Conservation (phyloP, 192 early-diverging fungal genomes). For the Coemansia sp. region DNA sequence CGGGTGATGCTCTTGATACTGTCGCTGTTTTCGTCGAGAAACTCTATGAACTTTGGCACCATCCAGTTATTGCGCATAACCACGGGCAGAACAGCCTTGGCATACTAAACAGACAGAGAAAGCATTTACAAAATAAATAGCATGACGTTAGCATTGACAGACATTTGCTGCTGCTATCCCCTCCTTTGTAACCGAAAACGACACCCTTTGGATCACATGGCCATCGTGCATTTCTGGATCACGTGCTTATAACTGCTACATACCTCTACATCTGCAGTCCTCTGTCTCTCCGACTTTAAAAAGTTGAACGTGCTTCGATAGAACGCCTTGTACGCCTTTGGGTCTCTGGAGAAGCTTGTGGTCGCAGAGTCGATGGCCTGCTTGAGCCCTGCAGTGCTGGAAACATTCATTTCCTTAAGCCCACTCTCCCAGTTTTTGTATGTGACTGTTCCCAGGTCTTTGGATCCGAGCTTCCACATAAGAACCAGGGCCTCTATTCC, state of each 20-base stretch:
- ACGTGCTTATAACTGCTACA: constrained; percentile 3
- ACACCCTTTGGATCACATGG: background rate
- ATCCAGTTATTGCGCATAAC: constrained; percentile 18
- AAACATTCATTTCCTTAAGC: constrained; percentile 23
- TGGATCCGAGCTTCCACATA: constrained; percentile 40
- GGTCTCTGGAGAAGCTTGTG: constrained; percentile 8
- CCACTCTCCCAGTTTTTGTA: constrained; percentile 23
- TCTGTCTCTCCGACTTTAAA: constrained; percentile 28
- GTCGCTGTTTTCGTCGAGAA: constrained; percentile 27
- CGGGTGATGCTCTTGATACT: constrained; percentile 33
- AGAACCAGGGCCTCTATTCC: constrained; percentile 40
- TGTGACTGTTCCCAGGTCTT: constrained; percentile 31
- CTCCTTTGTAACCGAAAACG: too few relatives aligned
- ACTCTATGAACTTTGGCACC: constrained; percentile 39
- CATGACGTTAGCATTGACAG: background rate
- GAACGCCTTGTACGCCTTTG: constrained; percentile 24
- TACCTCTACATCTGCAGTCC: constrained; percentile 29
- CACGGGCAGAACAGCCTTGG: constrained; percentile 25
- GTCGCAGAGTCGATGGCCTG: constrained; percentile 8
- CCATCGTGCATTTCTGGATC: background rate
- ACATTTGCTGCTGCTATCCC: background rate
- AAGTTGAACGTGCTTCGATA: constrained; percentile 41
- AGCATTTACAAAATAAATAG: background rate
- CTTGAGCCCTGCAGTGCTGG: constrained; percentile 14
- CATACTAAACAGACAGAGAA: constrained; percentile 28